These are phyloP conservation scores for Chlorophyllum brunneum DNA, from an alignment of 768 basidiomycete species.

Conservation along the genomic window DNA sequence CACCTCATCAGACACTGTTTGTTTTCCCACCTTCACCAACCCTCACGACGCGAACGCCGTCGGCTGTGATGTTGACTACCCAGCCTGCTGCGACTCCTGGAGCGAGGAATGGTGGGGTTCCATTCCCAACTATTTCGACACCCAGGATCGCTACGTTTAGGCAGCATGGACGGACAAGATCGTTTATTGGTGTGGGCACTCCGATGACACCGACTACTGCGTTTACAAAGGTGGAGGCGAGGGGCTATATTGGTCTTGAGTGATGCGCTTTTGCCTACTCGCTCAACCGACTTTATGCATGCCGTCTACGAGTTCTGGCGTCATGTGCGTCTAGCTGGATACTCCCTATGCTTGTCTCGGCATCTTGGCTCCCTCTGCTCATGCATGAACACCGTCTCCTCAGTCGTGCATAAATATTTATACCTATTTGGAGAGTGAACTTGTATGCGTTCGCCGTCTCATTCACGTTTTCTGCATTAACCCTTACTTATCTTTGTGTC, in stretches of 20 bases:
- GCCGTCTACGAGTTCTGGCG: not conserved
- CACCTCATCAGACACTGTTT: constrained; percentile 81
- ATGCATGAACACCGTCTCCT: no score
- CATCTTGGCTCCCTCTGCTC: no score
- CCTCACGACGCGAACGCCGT: constrained; percentile 59
- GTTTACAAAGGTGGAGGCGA: constrained; percentile 78
- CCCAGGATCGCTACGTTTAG: constrained; percentile 71
- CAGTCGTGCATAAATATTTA: constrained; percentile 3
- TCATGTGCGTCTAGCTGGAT: not conserved
- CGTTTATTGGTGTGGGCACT: constrained; percentile 68
- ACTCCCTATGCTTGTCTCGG: not conserved
- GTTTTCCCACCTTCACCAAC: constrained; percentile 81
- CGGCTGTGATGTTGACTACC: constrained; percentile 79
- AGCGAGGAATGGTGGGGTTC: constrained; percentile 29
- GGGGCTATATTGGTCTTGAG: constrained; percentile 69
- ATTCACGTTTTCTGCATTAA: not conserved
- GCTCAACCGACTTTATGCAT: not conserved
- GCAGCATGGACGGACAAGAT: constrained; percentile 61
- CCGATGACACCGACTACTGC: constrained; percentile 76
- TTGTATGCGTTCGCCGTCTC: not conserved
- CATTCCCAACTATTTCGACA: constrained; percentile 58
- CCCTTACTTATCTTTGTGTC: constrained; percentile 7
- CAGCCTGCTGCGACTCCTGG: constrained; percentile 25
- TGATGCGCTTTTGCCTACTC: constrained; percentile 8
- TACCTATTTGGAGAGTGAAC: constrained; percentile 2